Evolutionary conservation across 2,329 filamentous ascomycete genomes (phyloP).

Genomic region (Ophiocordyceps sinensis): DNA sequence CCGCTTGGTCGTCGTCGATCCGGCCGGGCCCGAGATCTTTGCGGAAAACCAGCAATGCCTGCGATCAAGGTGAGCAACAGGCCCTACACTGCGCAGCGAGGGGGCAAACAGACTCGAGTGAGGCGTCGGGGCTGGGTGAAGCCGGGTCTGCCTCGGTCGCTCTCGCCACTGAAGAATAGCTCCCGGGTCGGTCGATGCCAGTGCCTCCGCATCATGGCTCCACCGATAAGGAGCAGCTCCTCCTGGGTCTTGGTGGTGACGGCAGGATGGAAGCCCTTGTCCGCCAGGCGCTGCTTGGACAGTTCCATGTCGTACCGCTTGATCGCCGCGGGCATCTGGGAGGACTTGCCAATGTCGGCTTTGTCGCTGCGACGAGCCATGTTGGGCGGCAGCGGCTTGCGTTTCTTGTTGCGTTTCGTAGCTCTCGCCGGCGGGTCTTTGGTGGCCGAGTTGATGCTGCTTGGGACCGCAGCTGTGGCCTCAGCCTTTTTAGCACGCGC

Average conservation of each 20-base stretch:
- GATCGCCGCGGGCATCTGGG: background rate
- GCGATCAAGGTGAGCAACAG: background rate
- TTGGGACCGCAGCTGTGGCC: too few relatives aligned
- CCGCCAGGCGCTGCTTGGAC: constrained; percentile 4
- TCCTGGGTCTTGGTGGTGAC: constrained; percentile 4
- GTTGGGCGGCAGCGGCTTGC: too few relatives aligned
- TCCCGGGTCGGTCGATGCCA: background rate
- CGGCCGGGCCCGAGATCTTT: background rate
- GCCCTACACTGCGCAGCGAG: background rate
- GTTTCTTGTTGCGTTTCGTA: too few relatives aligned
- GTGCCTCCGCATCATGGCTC: background rate
- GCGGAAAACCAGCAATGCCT: constrained; percentile 5
- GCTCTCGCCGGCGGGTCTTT: too few relatives aligned
- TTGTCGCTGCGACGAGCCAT: too few relatives aligned
- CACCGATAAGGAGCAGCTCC: constrained; percentile 2
- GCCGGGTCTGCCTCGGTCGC: background rate
- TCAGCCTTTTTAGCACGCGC: too few relatives aligned
- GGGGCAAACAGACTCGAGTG: constrained; percentile 1
- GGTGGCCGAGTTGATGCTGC: too few relatives aligned
- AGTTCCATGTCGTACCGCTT: constrained; percentile 5
- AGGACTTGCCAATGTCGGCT: too few relatives aligned
- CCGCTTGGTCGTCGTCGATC: background rate
- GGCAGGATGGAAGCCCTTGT: constrained; percentile 6
- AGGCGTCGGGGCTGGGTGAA: background rate
- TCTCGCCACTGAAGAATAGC: background rate